Base-by-base conservation (phyloP, 1,284 basidiomycete genomes). In the Paramarasmius palmivorus region DNA sequence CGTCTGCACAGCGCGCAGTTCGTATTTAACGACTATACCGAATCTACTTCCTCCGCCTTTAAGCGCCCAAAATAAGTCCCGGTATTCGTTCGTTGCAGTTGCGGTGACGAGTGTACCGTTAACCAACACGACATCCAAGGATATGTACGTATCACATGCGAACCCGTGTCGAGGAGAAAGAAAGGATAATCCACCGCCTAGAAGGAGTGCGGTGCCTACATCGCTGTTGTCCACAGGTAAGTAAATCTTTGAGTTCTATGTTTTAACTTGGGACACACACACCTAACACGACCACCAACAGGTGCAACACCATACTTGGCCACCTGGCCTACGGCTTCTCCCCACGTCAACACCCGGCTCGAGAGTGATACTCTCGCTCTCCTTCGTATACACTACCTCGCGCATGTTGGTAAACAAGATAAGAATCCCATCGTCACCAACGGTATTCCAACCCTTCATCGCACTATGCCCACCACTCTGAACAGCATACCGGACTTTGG, bases 41-140 rank as follows among this genome's bases (percentile, higher is more conserved):
- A 74, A 73, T 17, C 73, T 65, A 59, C 70, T 74, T 4, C 65
- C 73, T 10, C 73, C 73, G 5, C 73, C 73, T 56, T 74, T 74
- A 49, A 76, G 59, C 4, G 73, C 72, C 25, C 65, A 65, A 61
- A 76, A 74, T 10, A 76, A 65, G 55, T 75, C 73, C 2, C 66
- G 58, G 50, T 73, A 70, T 49, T 66, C 39, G 50, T 74, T 74
- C 2, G 63, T 68, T 7, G 66, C 68, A 2, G 66, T 72, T 3
- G 71, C 73, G 12, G 73, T 75, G 7, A 75, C 68, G 2, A 72
- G 51, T 23, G 63, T 52, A 3, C 74, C 74, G 35, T 65, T 68
- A 6, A 72, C 71, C 4, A 74, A 65, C 6, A 76, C 74, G 17
- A 76, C 59, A 46, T 62, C 57, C 20, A 58, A 48, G 12, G 49